Base-by-base conservation (phyloP, 2,329 filamentous ascomycete species). In the Alternaria angustiovoidea region DNA sequence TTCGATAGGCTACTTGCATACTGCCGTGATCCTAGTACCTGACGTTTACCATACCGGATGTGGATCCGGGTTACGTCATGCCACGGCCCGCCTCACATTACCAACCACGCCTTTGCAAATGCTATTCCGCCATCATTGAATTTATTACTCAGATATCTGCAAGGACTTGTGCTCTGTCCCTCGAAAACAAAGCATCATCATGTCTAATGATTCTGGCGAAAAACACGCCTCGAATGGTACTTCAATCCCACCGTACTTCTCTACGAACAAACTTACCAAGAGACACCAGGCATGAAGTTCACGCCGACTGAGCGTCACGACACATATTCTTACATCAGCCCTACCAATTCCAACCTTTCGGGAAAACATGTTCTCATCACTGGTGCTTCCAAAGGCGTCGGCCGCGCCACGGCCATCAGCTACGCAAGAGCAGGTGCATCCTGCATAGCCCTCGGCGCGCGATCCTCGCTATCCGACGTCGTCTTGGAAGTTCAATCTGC, bases 341-440 rank as follows among this genome's bases (percentile, higher is more conserved):
- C 68, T 5, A 65, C 83, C 60, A 79, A 82, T 18, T 54, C 62
- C 39, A 36, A 69, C 26, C 59, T 72, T 16, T 48, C 39, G 5
- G 78, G 78, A 34, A 80, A 80, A 62, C 63, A 75, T 5, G 75
- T 84, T 42, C 78, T 89, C 62, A 82, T 89, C 49, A 86, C 82
- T 0, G 87, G 86, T 7, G 86, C 82, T 0, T 85, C 83, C 4
- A 83, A 81, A 59, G 85, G 86, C 4, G 80, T 88, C 26, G 86
- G 87, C 8, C 78, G 76, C 7, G 81, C 82, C 8, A 84, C 82
- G 5, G 86, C 85, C 1, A 66, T 85, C 18, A 82, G 83, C 12
- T 89, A 82, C 65, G 87, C 86, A 24, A 76, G 77, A 67, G 85
- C 86, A 4, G 86, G 86, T 6, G 84, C 82, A 43, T 81, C 83